Percentiles rank a stretch among this genome's conserved stretches.
Conservation (phyloP, 306 rosid genomes). For the Gillenia trifoliata region DNA sequence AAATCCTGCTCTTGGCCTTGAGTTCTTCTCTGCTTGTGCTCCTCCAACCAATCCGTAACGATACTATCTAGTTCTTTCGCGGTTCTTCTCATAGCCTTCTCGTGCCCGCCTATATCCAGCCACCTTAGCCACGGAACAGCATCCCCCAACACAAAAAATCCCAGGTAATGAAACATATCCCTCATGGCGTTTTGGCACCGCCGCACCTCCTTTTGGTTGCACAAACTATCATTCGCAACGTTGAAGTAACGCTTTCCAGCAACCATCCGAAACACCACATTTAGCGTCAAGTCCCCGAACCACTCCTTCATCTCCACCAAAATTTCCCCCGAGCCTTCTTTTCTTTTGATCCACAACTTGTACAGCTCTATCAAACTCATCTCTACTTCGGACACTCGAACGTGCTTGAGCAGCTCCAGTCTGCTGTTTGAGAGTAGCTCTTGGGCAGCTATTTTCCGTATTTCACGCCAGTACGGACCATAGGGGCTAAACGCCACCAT, state of each 20-base stretch:
- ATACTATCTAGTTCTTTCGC: constrained; percentile 17
- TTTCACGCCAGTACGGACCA: constrained; percentile 26
- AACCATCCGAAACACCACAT: constrained; percentile 15
- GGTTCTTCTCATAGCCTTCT: constrained; percentile 27
- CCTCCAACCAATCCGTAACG: constrained; percentile 35
- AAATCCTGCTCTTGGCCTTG: constrained; percentile 13
- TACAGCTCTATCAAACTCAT: background rate
- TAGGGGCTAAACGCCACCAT: constrained; percentile 21
- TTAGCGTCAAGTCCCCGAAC: constrained; percentile 15
- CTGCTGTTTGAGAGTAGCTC: constrained; percentile 23
- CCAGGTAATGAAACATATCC: constrained; percentile 1
- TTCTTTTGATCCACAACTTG: background rate
- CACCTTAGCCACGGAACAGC: constrained; percentile 17
- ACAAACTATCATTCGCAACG: background rate
- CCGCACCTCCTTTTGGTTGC: background rate
- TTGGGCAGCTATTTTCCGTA: constrained; percentile 16
- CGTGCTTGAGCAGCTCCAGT: constrained; percentile 3
- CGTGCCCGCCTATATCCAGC: constrained; percentile 34
- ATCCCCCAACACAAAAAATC: constrained; percentile 13
- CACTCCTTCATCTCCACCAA: constrained; percentile 22
- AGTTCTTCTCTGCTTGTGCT: constrained; percentile 27
- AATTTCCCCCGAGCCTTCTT: background rate
- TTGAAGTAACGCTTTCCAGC: constrained; percentile 11
- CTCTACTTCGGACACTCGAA: constrained; percentile 12
- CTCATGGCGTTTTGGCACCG: background rate